Percentiles rank a stretch among this genome's conserved stretches.
phyloP scores from a whole-genome alignment of 441 rosid species.

The Pelargonium myrrhifolium region DNA sequence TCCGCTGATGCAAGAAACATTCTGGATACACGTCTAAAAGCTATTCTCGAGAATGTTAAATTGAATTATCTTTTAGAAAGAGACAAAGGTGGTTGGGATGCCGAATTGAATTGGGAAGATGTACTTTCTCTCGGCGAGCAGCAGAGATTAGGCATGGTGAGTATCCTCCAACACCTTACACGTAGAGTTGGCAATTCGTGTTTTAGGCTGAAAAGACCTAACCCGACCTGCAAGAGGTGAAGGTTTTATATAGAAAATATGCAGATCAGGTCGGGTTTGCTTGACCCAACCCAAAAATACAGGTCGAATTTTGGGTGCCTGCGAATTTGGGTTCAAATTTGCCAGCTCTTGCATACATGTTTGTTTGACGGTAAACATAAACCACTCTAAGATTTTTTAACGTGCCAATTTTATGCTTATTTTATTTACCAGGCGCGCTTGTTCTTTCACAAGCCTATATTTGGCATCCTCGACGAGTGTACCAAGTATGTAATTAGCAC shows the following conservation, averaged over 20 bases:
- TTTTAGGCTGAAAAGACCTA: too few species aligned
- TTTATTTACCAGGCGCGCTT: slow-evolving; percentile 63
- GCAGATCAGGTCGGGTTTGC: too few species aligned
- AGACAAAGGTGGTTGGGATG: slow-evolving; percentile 86
- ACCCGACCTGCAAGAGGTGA: too few species aligned
- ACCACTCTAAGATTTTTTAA: slow-evolving; percentile 3
- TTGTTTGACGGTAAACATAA: slow-evolving; percentile 8
- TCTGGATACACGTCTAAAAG: slow-evolving; percentile 60
- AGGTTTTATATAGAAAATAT: too few species aligned
- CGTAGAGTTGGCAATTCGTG: too few species aligned
- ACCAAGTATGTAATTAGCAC: slow-evolving; percentile 59
- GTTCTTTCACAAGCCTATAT: slow-evolving; percentile 89
- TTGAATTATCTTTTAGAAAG: slow-evolving; percentile 83
- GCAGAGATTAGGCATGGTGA: slow-evolving; percentile 97
- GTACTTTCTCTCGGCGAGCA: slow-evolving; percentile 95
- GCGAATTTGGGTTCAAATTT: background rate
- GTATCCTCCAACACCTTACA: slow-evolving; percentile 14
- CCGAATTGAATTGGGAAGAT: slow-evolving; percentile 82
- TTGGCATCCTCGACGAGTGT: slow-evolving; percentile 97
- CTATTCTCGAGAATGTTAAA: slow-evolving; percentile 76
- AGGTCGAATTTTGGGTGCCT: too few species aligned
- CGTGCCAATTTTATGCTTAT: slow-evolving; percentile 21
- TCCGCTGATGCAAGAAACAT: slow-evolving; percentile 30
- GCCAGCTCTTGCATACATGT: too few species aligned
- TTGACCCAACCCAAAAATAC: too few species aligned